Evolutionary conservation across 768 basidiomycete species (phyloP).

Genomic region (Podaxis pistillaris): DNA sequence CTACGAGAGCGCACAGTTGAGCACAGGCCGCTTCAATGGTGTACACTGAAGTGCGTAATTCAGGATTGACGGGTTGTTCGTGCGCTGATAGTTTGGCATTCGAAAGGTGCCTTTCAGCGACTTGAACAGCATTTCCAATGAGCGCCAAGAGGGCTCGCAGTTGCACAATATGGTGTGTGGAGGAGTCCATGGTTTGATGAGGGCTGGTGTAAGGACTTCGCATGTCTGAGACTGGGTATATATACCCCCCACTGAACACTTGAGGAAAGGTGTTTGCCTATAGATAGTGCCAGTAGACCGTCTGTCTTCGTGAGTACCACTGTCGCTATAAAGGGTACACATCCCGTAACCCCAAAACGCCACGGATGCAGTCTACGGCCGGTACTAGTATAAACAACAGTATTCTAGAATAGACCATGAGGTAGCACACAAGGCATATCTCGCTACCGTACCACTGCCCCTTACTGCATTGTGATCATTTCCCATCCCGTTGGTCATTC

Average conservation of each 20-base stretch:
- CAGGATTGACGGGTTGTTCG: slow-evolving; percentile 28
- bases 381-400: no score
- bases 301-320: no score
- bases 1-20: slow-evolving; percentile 24
- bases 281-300: no score
- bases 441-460: no score
- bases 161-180: background rate
- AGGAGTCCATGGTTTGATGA: background rate
- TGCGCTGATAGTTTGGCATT: slow-evolving; percentile 17
- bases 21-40: slow-evolving; percentile 30
- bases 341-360: no score
- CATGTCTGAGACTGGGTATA: background rate
- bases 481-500: no score
- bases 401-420: no score
- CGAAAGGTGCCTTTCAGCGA: slow-evolving; percentile 31
- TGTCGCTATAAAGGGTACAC: no score
- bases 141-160: slow-evolving; percentile 21
- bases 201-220: background rate
- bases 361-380: no score
- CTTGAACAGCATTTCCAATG: slow-evolving; percentile 20
- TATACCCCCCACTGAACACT: background rate
- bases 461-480: no score
- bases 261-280: no score
- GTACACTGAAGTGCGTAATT: slow-evolving; percentile 28
- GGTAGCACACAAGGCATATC: no score